Conservation (phyloP, 2,329 filamentous ascomycete species). For the Talaromyces albobiverticillius region DNA sequence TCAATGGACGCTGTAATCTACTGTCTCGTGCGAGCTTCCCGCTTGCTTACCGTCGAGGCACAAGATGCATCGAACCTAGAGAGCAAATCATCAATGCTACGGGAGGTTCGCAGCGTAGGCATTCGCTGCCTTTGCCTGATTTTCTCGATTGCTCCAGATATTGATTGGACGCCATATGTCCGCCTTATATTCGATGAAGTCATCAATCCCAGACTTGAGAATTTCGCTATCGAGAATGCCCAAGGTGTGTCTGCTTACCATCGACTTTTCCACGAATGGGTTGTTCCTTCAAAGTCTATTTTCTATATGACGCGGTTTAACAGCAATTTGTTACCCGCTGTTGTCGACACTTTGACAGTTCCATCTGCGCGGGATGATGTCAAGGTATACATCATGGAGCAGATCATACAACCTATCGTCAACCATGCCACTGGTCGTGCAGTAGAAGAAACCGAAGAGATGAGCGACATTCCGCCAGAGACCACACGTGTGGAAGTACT, state of each 20-base stretch:
- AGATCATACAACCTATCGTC: conserved; percentile 69
- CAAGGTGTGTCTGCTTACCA: conserved; percentile 84
- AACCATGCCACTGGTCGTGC: conserved; percentile 56
- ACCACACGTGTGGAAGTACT: conserved; percentile 36
- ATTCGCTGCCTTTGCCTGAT: conserved; percentile 78
- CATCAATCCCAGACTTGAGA: conserved; percentile 72
- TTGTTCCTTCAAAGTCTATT: conserved; percentile 63
- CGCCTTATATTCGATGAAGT: conserved; percentile 69
- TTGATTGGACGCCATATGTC: conserved; percentile 71
- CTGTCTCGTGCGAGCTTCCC: conserved; percentile 70
- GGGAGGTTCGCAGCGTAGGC: conserved; percentile 56
- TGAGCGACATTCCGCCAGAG: conserved; percentile 38
- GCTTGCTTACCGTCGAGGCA: conserved; percentile 39
- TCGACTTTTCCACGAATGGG: conserved; percentile 78
- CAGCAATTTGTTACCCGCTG: conserved; percentile 58
- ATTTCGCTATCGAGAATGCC: conserved; percentile 78
- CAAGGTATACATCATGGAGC: conserved; percentile 72
- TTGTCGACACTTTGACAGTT: conserved; percentile 70
- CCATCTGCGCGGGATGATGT: conserved; percentile 81
- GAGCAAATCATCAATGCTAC: conserved; percentile 33
- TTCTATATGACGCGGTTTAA: conserved; percentile 67
- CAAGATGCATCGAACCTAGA: conserved; percentile 28
- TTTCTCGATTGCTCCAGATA: conserved; percentile 68
- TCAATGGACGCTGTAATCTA: conserved; percentile 77
- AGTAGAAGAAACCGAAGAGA: conserved; percentile 49